These are phyloP conservation scores for Earliella scabrosa DNA, from an alignment of 1,284 basidiomycete genomes.

Conservation along the genomic window DNA sequence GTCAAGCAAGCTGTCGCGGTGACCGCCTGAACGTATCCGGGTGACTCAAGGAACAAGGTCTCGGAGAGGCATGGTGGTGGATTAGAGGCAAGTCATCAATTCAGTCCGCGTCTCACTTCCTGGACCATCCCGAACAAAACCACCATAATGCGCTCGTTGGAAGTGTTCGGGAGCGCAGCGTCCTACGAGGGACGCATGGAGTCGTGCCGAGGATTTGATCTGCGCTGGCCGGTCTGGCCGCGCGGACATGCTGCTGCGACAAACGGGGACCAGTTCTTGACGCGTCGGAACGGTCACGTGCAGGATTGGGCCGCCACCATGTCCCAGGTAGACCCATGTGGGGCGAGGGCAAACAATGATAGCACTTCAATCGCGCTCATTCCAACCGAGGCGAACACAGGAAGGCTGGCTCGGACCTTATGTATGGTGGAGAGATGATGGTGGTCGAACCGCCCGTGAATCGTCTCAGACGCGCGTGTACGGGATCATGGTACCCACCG, in stretches of 20 bases:
- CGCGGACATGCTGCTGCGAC: constrained; percentile 5
- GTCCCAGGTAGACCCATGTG: too few relatives aligned
- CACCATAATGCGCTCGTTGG: background rate
- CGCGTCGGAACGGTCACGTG: constrained; percentile 29
- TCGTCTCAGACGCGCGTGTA: background rate
- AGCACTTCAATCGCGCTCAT: too few relatives aligned
- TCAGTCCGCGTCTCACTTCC: background rate
- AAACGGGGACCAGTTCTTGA: constrained; percentile 6
- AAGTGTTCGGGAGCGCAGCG: background rate
- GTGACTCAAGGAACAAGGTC: background rate
- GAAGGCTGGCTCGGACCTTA: too few relatives aligned
- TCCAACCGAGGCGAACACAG: too few relatives aligned
- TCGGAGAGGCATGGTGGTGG: background rate
- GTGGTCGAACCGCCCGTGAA: background rate
- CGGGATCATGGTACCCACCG: background rate
- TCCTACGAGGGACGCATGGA: background rate
- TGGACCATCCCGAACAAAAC: background rate
- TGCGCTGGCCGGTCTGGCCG: background rate
- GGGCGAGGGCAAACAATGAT: too few relatives aligned
- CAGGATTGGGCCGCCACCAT: background rate
- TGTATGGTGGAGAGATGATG: too few relatives aligned
- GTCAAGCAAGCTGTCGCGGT: background rate
- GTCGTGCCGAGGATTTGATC: background rate
- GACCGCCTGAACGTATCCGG: background rate
- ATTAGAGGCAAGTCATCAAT: background rate